Conservation (phyloP, 106 monocot genomes). For the Triglochin maritima region DNA sequence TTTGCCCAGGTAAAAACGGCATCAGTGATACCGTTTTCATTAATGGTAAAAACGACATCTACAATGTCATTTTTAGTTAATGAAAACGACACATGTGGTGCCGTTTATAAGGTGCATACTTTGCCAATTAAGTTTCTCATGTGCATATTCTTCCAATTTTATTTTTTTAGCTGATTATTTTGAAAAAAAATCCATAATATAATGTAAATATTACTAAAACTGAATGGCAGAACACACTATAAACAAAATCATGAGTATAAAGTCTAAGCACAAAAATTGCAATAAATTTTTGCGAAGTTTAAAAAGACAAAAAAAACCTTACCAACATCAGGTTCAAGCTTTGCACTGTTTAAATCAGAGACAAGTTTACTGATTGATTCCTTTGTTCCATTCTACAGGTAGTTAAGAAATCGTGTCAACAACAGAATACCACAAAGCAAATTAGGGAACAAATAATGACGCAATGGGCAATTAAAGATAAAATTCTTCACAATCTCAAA, state of each 20-base stretch:
- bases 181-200: no score
- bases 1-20: no score
- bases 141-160: no score
- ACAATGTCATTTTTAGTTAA: no score
- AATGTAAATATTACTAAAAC: no score
- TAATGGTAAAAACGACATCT: no score
- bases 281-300: not conserved
- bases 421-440: not conserved
- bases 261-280: not conserved
- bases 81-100: no score
- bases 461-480: not conserved
- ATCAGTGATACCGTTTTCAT: no score
- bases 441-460: not conserved
- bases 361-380: slow-evolving; percentile 84
- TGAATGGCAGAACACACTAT: not conserved
- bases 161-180: no score
- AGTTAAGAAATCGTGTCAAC: not conserved
- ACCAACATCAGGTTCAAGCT: slow-evolving; percentile 84
- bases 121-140: no score
- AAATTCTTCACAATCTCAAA: no score
- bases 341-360: slow-evolving; percentile 62
- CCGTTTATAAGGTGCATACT: no score
- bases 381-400: slow-evolving; percentile 71
- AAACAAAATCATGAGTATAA: not conserved
- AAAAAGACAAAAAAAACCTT: slow-evolving; percentile 18